Conservation (phyloP, 208 protist species). For the Crithidia expoeki region DNA sequence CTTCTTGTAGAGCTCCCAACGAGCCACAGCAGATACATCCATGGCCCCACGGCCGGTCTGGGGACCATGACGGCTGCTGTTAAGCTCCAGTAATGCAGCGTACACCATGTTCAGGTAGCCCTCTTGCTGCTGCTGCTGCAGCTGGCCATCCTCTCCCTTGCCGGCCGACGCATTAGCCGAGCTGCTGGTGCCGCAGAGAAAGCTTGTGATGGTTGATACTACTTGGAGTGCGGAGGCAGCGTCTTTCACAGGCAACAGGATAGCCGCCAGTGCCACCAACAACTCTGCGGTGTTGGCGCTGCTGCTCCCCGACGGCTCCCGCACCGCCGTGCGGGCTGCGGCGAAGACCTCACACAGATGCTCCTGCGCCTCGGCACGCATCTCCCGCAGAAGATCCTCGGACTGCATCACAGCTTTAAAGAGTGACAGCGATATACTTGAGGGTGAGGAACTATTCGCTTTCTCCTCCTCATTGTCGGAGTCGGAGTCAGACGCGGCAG, state of each 20-base stretch:
- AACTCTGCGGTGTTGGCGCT: conserved; percentile 15
- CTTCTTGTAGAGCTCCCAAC: conserved; percentile 4
- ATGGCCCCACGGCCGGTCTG: conserved; percentile 25
- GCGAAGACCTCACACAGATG: conserved; percentile 25
- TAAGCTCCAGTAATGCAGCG: conserved; percentile 18
- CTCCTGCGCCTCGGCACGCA: conserved; percentile 25
- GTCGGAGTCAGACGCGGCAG: conserved; percentile 16
- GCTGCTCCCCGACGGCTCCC: conserved; percentile 16
- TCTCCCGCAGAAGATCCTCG: conserved; percentile 6
- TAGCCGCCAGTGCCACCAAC: conserved; percentile 26
- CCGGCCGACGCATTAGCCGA: background rate
- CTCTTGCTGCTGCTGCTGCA: conserved; percentile 35
- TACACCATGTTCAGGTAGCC: conserved; percentile 29
- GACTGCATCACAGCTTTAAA: conserved; percentile 24
- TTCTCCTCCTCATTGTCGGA: conserved; percentile 11
- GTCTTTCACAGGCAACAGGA: conserved; percentile 20
- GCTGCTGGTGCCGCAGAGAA: conserved; percentile 29
- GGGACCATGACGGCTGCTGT: conserved; percentile 2
- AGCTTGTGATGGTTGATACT: conserved; percentile 13
- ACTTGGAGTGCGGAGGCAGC: conserved; percentile 15
- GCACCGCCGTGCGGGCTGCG: conserved; percentile 15
- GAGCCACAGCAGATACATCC: conserved; percentile 13
- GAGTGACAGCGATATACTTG: background rate
- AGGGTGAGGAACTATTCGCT: background rate
- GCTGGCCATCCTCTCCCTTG: conserved; percentile 40